Evolutionary conservation across 148 eudicot species (phyloP), one percentile per base, ranked within the genome.

Genomic region (Dysphania ambrosioides): DNA sequence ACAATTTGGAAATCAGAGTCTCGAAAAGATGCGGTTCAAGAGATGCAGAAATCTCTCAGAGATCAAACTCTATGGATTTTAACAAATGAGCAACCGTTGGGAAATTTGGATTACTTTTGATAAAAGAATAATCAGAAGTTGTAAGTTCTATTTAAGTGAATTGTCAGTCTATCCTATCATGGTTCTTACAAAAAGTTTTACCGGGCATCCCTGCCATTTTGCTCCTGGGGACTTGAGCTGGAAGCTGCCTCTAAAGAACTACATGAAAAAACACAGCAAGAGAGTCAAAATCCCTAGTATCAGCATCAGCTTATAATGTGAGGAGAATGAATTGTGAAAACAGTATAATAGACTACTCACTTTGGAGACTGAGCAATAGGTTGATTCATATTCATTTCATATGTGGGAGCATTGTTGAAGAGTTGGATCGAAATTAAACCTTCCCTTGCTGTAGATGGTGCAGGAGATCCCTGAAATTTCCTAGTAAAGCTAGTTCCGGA

Each of bases 401-500:
- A 76, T 51, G 83, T 64, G 12, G 77, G 76, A 27, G 78, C 69
- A 55, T 77, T 78, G 60, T 78, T 57, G 40, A 80, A 78, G 35
- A 90, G 65, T 74, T 79, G 81, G 32, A 82, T 75, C 5, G 89
- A 86, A 58, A 82, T 84, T 68, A 84, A 82, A 64, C 82, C 85
- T 44, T 75, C 79, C 23, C 73, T 77, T 56, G 80, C 73, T 59
- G 74, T 69, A 66, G 89, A 81, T 78, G 88, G 88, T 72, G 81
- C 84, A 10, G 91, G 91, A 79, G 93, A 86, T 19, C 81, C 91
- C 32, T 65, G 75, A 36, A 80, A 69, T 57, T 72, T 80, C 62
- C 79, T 58, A 44, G 75, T 56, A 4, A 78, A 66, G 29, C 71
- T 78, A 42, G 67, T 74, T 77, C 78, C 75, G 6, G 86, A 80